Evolutionary conservation across 2,329 filamentous ascomycete genomes (phyloP).

Genomic region (Sporothrix schenckii): DNA sequence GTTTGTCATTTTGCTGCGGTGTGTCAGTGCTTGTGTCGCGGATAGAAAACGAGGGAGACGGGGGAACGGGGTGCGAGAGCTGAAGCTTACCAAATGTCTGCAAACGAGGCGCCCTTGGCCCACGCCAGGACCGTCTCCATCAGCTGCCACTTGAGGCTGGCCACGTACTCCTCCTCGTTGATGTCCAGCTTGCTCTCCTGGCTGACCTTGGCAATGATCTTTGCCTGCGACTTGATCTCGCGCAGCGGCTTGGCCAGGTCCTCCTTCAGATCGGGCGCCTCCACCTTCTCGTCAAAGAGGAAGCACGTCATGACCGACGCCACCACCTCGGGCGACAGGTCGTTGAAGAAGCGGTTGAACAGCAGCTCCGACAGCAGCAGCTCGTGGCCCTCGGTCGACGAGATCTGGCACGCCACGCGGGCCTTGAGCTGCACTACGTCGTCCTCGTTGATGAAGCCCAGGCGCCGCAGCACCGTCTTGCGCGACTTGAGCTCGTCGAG

Average conservation of each 20-base stretch:
- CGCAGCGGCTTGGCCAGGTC: constrained; percentile 83
- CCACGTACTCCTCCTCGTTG: constrained; percentile 93
- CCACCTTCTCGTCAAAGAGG: constrained; percentile 95
- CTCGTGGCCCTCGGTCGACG: constrained; percentile 86
- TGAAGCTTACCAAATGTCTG: constrained; percentile 83
- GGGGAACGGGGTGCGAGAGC: constrained; percentile 4
- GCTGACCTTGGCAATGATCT: constrained; percentile 88
- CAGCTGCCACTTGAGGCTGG: constrained; percentile 87
- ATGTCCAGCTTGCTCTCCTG: constrained; percentile 90
- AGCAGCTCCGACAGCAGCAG: constrained; percentile 88
- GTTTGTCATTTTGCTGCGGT: constrained; percentile 92
- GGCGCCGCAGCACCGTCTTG: constrained; percentile 89
- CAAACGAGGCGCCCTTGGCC: constrained; percentile 87
- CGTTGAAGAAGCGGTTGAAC: constrained; percentile 98
- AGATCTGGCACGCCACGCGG: constrained; percentile 96
- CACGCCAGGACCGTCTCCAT: constrained; percentile 96
- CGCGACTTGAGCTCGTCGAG: constrained; percentile 94
- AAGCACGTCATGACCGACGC: constrained; percentile 89
- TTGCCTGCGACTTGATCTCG: constrained; percentile 84
- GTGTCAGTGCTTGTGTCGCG: constrained; percentile 31
- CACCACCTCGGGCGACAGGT: constrained; percentile 82
- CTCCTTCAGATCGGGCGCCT: constrained; percentile 75
- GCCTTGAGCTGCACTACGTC: constrained; percentile 97
- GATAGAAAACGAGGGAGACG: neutral
- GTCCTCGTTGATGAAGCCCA: constrained; percentile 92